Percentiles rank a stretch among this genome's conserved stretches.
Evolutionary conservation across 768 basidiomycete species (phyloP).

Genomic region (Suillus occidentalis): DNA sequence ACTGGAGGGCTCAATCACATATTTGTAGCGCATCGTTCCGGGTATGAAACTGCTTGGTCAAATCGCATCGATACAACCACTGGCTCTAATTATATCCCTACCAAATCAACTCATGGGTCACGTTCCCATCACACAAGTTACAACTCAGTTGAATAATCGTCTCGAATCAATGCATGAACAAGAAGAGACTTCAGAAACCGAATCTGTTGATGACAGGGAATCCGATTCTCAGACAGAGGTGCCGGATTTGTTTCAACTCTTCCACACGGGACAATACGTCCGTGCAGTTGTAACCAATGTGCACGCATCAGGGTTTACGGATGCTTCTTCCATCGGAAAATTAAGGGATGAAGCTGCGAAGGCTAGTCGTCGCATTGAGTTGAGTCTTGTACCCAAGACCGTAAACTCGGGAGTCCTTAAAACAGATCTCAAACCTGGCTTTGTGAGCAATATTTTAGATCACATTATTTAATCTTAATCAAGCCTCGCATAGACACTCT

Average conservation of each 20-base stretch:
- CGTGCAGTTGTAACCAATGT: conserved; percentile 72
- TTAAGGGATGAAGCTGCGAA: conserved; percentile 66
- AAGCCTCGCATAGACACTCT: conserved; percentile 54
- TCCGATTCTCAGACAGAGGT: conserved; percentile 33
- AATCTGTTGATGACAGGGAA: conserved; percentile 48
- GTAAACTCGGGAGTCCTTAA: conserved; percentile 82
- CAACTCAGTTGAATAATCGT: conserved; percentile 68
- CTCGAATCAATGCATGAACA: conserved; percentile 64
- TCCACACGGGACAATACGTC: conserved; percentile 83
- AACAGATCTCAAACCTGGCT: conserved; percentile 72
- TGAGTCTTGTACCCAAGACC: conserved; percentile 78
- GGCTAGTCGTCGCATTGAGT: conserved; percentile 77
- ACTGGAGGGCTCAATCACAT: conserved; percentile 6
- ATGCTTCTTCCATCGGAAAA: conserved; percentile 55
- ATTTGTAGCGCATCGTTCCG: conserved; percentile 62
- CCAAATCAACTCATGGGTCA: conserved; percentile 94
- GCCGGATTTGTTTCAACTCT: conserved; percentile 77
- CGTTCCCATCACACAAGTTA: conserved; percentile 91
- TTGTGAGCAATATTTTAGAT: conserved; percentile 50
- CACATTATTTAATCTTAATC: conserved; percentile 7
- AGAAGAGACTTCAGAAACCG: conserved; percentile 46
- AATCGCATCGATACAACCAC: conserved; percentile 81
- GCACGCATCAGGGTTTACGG: conserved; percentile 65
- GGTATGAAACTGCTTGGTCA: conserved; percentile 92
- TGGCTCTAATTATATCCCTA: conserved; percentile 90